A percentile compares a stretch with the other conserved stretches of the same genome.
Evolutionary conservation across 192 early-diverging fungal genomes (phyloP).

Genomic region (Coemansia asiatica): DNA sequence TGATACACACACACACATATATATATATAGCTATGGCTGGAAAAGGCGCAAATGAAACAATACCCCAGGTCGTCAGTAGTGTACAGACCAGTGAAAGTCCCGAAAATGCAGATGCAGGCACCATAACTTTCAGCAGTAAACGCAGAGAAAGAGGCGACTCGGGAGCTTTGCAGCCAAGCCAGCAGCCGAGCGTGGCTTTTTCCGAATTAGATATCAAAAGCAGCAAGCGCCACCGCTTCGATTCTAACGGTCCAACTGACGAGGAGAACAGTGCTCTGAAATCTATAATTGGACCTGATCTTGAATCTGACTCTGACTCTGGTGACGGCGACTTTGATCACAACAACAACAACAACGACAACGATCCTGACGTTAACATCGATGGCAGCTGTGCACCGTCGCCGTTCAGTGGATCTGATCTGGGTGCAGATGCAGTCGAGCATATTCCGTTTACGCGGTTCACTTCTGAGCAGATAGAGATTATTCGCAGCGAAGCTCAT

Average conservation of each 20-base stretch:
- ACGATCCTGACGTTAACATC: slow-evolving; percentile 21
- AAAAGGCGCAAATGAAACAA: neutral
- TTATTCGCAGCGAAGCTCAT: slow-evolving; percentile 39
- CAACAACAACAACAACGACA: too few species aligned
- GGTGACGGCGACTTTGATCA: slow-evolving; percentile 4
- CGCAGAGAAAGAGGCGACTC: neutral
- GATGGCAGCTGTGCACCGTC: slow-evolving; percentile 51
- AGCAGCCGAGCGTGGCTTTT: neutral
- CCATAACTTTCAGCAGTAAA: neutral
- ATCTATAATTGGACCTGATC: neutral
- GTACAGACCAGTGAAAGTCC: neutral
- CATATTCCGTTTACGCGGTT: slow-evolving; percentile 18
- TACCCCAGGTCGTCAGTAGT: neutral
- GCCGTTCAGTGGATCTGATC: slow-evolving; percentile 15
- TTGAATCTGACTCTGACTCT: slow-evolving; percentile 4
- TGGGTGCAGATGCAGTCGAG: neutral
- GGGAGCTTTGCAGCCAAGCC: neutral
- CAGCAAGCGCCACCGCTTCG: slow-evolving; percentile 28
- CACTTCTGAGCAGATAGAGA: slow-evolving; percentile 31
- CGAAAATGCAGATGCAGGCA: neutral
- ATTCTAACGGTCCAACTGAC: neutral
- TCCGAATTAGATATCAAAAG: neutral
- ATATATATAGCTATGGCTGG: neutral
- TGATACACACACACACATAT: neutral
- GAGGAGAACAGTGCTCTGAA: neutral